Evolutionary conservation across 352 stramenopile genomes (phyloP).

Genomic region (Peronosclerospora sorghi): DNA sequence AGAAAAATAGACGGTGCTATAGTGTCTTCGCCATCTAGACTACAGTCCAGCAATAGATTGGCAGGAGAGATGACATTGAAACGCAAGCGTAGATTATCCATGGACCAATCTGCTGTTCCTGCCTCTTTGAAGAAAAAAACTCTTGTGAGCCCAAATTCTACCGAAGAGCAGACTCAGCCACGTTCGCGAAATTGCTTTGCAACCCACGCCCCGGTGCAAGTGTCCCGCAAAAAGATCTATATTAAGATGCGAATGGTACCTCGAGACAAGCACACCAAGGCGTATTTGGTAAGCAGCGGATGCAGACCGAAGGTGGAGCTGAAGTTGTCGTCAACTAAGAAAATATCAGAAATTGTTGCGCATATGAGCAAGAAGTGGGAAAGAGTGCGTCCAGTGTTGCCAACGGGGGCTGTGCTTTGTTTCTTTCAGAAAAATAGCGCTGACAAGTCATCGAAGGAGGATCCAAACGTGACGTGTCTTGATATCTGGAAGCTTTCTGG

Average conservation of each 20-base stretch:
- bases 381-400: conserved; percentile 24
- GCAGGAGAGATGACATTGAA: conserved; percentile 10
- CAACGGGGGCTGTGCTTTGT: conserved; percentile 24
- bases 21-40: conserved; percentile 10
- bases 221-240: conserved; percentile 60
- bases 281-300: conserved; percentile 29
- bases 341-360: conserved; percentile 56
- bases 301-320: conserved; percentile 73
- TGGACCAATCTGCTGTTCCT: conserved; percentile 3
- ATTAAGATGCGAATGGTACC: conserved; percentile 80
- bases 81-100: conserved; percentile 21
- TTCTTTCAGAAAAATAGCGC: conserved; percentile 45
- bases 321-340: conserved; percentile 70
- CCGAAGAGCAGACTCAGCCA: conserved; percentile 8
- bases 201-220: conserved; percentile 41
- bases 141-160: conserved; percentile 27
- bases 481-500: conserved; percentile 64
- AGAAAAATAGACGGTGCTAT: conserved; percentile 37
- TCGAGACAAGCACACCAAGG: conserved; percentile 47
- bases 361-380: conserved; percentile 75
- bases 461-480: conserved; percentile 45
- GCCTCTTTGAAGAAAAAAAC: conserved; percentile 17
- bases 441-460: conserved; percentile 31
- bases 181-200: conserved; percentile 14
- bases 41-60: conserved; percentile 10